Evolutionary conservation across 129 eudicot species (phyloP).

Genomic region (Helichrysum umbraculigerum): DNA sequence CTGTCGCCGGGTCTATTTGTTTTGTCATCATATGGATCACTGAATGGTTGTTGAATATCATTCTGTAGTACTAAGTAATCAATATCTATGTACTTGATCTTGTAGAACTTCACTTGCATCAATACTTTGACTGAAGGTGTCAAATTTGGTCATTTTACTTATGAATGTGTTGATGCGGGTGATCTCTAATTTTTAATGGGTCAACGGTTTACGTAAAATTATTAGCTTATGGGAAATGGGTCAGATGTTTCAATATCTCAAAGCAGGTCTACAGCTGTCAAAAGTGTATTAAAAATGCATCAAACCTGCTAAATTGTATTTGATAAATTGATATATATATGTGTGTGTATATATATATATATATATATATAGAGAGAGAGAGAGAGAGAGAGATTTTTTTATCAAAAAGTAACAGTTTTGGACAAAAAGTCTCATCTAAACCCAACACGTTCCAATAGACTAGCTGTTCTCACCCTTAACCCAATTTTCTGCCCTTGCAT

Average conservation of each 20-base stretch:
- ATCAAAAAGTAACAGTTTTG: not conserved
- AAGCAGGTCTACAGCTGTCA: not conserved
- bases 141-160: not conserved
- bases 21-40: not conserved
- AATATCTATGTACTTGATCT: slow-evolving; percentile 19
- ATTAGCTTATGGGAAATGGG: not conserved
- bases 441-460: not conserved
- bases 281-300: not conserved
- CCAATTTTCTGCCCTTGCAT: not conserved
- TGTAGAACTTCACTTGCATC: not conserved
- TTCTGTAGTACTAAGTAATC: not conserved
- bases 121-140: not conserved
- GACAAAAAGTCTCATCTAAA: not conserved
- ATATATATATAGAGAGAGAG: too few relatives aligned
- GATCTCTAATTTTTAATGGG: not conserved
- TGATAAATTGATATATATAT: not conserved
- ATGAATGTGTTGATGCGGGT: not conserved
- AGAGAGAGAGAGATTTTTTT: too few relatives aligned
- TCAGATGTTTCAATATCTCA: not conserved
- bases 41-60: not conserved
- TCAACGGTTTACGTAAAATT: not conserved
- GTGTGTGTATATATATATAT: too few relatives aligned
- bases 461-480: not conserved
- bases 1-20: slow-evolving; percentile 3
- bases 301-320: slow-evolving; percentile 9